phyloP scores from a whole-genome alignment of 352 stramenopile species.

The Aphanomyces stellatus region DNA sequence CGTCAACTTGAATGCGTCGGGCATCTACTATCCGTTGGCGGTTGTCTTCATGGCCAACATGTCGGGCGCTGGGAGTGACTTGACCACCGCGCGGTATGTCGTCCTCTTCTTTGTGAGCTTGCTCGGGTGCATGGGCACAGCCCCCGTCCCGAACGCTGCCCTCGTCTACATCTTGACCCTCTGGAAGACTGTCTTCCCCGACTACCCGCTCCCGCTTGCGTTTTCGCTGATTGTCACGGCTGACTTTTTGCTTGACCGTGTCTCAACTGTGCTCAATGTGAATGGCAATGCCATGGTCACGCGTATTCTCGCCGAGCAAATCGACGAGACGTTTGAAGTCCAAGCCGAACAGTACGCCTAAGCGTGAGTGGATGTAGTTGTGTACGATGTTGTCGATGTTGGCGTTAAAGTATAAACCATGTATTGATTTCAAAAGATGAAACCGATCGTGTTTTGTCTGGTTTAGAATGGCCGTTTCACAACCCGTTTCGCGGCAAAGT shows the following conservation, averaged over 20 bases:
- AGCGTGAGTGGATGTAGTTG: no score
- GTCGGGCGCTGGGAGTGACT: not conserved
- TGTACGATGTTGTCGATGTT: no score
- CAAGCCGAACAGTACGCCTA: not conserved
- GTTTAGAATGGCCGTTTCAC: no score
- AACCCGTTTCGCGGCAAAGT: no score
- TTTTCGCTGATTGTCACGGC: conserved; percentile 35
- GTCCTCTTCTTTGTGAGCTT: conserved; percentile 3
- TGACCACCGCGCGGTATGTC: not conserved
- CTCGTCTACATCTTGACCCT: not conserved
- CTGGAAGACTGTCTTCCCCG: not conserved
- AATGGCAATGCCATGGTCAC: conserved; percentile 47
- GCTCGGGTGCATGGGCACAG: not conserved
- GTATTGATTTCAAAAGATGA: no score
- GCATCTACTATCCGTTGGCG: not conserved
- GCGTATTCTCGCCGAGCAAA: conserved; percentile 40
- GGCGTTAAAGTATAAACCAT: no score
- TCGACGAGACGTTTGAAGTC: conserved; percentile 26
- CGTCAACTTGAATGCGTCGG: not conserved
- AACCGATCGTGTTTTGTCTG: no score
- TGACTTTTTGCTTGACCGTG: conserved; percentile 54
- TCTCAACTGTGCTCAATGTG: conserved; percentile 47
- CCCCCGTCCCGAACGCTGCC: not conserved
- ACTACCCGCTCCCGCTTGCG: not conserved
- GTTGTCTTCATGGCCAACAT: conserved; percentile 4